These are phyloP conservation scores for Yamadazyma taylorii DNA, from an alignment of 1,139 yeast genomes.

Conservation along the genomic window DNA sequence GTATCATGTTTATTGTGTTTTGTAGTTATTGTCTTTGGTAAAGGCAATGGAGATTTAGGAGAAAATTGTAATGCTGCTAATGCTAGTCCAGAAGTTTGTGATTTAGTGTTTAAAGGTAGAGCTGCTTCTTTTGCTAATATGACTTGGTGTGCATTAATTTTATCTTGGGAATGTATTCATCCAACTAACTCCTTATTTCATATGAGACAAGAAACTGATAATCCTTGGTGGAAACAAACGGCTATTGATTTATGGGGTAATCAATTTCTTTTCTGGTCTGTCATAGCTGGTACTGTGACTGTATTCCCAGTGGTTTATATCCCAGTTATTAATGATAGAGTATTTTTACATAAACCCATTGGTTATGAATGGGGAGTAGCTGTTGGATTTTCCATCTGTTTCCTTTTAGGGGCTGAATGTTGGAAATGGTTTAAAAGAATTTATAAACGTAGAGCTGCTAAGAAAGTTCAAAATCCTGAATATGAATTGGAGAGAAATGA, in stretches of 20 bases:
- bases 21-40: conserved; percentile 63
- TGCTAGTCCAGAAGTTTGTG: conserved; percentile 38
- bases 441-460: conserved; percentile 38
- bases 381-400: conserved; percentile 60
- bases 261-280: conserved; percentile 82
- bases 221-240: conserved; percentile 43
- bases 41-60: conserved; percentile 71
- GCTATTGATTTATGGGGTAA: conserved; percentile 71
- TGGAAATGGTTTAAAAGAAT: conserved; percentile 70
- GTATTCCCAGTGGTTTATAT: conserved; percentile 85
- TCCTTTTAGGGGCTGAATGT: conserved; percentile 59
- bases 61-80: conserved; percentile 50
- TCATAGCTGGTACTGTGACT: conserved; percentile 65
- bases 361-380: conserved; percentile 86
- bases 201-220: conserved; percentile 69
- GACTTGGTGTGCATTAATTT: conserved; percentile 86
- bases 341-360: conserved; percentile 73
- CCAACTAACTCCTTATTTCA: conserved; percentile 70
- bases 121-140: conserved; percentile 80
- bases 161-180: conserved; percentile 92
- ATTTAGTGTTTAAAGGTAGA: conserved; percentile 73
- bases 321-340: conserved; percentile 80
- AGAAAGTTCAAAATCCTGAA: conserved; percentile 54
- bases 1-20: conserved; percentile 68
- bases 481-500: conserved; percentile 61